Conservation (phyloP, 169 alveolate species). For the Sarcocystis neurona region DNA sequence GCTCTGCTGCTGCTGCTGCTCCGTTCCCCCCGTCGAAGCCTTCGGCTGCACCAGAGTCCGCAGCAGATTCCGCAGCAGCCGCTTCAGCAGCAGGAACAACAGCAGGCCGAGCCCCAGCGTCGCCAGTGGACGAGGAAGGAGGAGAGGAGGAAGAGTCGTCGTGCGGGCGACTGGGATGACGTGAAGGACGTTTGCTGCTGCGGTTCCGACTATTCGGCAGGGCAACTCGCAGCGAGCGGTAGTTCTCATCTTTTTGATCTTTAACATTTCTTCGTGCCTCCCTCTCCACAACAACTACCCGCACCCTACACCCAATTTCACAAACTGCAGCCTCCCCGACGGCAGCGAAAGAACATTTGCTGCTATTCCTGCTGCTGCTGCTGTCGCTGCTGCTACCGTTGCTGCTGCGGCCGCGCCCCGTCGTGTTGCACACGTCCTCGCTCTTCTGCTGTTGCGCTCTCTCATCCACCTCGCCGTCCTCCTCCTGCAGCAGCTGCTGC, state of each 20-base stretch:
- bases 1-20: background rate
- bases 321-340: too few species aligned
- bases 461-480: too few species aligned
- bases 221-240: slow-evolving; percentile 34
- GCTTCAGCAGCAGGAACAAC: slow-evolving; percentile 2
- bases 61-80: slow-evolving; percentile 29
- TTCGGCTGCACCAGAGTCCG: background rate
- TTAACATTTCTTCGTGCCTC: slow-evolving; percentile 62
- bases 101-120: background rate
- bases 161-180: too few species aligned
- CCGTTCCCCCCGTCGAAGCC: too few species aligned
- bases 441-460: too few species aligned
- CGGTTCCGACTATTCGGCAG: background rate
- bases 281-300: slow-evolving; percentile 57
- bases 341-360: too few species aligned
- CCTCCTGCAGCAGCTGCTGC: too few species aligned
- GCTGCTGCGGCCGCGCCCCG: too few species aligned
- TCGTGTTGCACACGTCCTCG: too few species aligned
- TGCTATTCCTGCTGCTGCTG: background rate
- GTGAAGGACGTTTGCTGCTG: background rate
- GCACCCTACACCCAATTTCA: slow-evolving; percentile 18
- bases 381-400: slow-evolving; percentile 1
- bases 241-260: slow-evolving; percentile 54
- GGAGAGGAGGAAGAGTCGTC: too few species aligned
- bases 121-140: too few species aligned